A percentile compares a stretch with the other conserved stretches of the same genome.
phyloP scores from a whole-genome alignment of 2,329 filamentous ascomycete species.

The Colletotrichum echinochloae region DNA sequence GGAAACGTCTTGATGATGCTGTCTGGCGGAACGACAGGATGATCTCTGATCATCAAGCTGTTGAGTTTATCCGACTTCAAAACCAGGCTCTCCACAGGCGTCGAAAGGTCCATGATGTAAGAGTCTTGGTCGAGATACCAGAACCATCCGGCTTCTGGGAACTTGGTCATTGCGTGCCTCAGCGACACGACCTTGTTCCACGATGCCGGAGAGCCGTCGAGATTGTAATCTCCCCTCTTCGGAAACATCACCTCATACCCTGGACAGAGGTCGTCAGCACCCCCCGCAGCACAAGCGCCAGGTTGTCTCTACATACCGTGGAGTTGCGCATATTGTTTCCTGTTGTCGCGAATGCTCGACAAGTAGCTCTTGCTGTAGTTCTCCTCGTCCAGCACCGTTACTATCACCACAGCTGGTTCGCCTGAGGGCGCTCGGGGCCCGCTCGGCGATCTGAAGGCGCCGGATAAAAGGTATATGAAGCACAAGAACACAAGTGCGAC shows the following conservation, averaged over 20 bases:
- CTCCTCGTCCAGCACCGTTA: conserved; percentile 83
- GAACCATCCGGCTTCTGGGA: conserved; percentile 82
- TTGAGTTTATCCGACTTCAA: conserved; percentile 77
- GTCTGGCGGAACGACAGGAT: conserved; percentile 90
- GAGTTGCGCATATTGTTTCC: conserved; percentile 83
- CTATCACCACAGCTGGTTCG: conserved; percentile 76
- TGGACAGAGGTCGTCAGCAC: conserved; percentile 52
- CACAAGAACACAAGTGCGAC: conserved; percentile 65
- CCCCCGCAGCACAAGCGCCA: neutral
- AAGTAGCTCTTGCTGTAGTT: conserved; percentile 75
- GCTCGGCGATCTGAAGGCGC: conserved; percentile 24
- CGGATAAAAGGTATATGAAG: conserved; percentile 71
- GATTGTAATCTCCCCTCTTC: conserved; percentile 79
- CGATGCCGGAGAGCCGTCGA: conserved; percentile 68
- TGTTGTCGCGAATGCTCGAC: conserved; percentile 82
- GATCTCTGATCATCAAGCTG: conserved; percentile 83
- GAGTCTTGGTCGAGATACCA: conserved; percentile 90
- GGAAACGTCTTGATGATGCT: conserved; percentile 96
- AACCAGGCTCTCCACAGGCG: conserved; percentile 77
- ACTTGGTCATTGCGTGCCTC: conserved; percentile 86
- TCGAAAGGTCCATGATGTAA: conserved; percentile 86
- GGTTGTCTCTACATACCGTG: conserved; percentile 74
- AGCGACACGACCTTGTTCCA: conserved; percentile 88
- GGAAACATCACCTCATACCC: conserved; percentile 90
- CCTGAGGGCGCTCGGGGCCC: conserved; percentile 59